Evolutionary conservation across 805 yeast species (phyloP).

Genomic region (Candida saitoana): DNA sequence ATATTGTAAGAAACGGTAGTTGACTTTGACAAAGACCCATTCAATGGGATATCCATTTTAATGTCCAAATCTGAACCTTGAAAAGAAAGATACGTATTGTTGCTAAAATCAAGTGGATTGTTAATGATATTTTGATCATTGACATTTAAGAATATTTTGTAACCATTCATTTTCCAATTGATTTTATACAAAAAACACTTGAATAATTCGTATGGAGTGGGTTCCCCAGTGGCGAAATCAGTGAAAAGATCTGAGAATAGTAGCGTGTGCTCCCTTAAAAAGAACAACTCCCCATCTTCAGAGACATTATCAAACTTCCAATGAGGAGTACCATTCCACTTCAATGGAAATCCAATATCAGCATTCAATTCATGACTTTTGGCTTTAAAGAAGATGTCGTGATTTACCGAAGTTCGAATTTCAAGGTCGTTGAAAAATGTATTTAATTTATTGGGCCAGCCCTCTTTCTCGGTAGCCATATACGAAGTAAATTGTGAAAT

Average conservation of each 20-base stretch:
- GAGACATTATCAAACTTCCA: conserved; percentile 64
- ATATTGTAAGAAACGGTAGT: conserved; percentile 50
- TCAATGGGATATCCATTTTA: conserved; percentile 54
- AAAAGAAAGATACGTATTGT: conserved; percentile 71
- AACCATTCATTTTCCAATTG: conserved; percentile 54
- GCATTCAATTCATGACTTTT: conserved; percentile 52
- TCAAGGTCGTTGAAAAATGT: conserved; percentile 54
- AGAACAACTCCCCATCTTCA: conserved; percentile 51
- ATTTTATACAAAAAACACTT: conserved; percentile 65
- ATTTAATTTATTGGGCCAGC: conserved; percentile 51
- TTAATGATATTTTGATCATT: conserved; percentile 87
- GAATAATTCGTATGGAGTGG: conserved; percentile 69
- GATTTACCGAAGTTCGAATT: conserved; percentile 80
- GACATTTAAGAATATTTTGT: conserved; percentile 66
- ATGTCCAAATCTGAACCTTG: conserved; percentile 56
- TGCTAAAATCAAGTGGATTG: conserved; percentile 79
- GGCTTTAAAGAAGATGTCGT: conserved; percentile 69
- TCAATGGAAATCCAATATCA: conserved; percentile 63
- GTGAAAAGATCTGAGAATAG: conserved; percentile 65
- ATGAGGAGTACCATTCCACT: conserved; percentile 74
- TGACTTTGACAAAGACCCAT: conserved; percentile 47
- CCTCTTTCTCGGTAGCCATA: conserved; percentile 46
- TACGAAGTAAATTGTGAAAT: conserved; percentile 46
- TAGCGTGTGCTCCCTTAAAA: conserved; percentile 78
- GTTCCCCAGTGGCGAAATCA: conserved; percentile 74